These are phyloP conservation scores for Fusarium sp. DNA, from an alignment of 2,329 filamentous ascomycete species.

Conservation along the genomic window DNA sequence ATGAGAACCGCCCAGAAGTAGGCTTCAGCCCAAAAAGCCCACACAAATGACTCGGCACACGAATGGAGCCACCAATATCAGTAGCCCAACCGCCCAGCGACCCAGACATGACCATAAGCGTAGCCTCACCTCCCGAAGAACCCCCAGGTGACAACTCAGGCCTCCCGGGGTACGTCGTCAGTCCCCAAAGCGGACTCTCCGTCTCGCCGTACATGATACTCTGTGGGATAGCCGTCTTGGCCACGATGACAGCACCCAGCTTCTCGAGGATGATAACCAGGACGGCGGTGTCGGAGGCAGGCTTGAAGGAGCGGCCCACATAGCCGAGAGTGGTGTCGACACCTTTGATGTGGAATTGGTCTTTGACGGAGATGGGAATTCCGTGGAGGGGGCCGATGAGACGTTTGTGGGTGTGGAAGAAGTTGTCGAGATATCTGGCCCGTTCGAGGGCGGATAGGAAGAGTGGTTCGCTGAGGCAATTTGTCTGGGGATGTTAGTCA, in stretches of 20 bases:
- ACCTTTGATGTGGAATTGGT: background rate
- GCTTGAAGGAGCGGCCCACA: background rate
- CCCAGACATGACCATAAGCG: conserved; percentile 6
- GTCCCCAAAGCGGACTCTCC: conserved; percentile 1
- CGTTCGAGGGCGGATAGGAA: background rate
- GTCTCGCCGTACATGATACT: conserved; percentile 13
- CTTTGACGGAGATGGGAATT: conserved; percentile 1
- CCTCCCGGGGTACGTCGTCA: background rate
- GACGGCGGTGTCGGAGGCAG: background rate
- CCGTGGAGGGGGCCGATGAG: conserved; percentile 5
- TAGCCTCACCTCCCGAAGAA: background rate
- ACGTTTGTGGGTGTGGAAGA: background rate
- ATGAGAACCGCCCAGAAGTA: background rate
- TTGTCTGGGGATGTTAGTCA: background rate
- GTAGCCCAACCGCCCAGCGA: conserved; percentile 4
- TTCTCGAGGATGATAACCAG: background rate
- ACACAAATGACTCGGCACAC: background rate
- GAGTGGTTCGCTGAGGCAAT: conserved; percentile 3
- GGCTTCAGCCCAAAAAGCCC: background rate
- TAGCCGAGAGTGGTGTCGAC: background rate
- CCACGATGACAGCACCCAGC: conserved; percentile 1
- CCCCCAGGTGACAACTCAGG: background rate
- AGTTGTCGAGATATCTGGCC: background rate
- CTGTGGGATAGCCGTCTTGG: background rate
- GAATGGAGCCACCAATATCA: conserved; percentile 6